These are phyloP conservation scores for Fusarium sp. DNA, from an alignment of 2,329 filamentous ascomycete species.

Conservation along the genomic window DNA sequence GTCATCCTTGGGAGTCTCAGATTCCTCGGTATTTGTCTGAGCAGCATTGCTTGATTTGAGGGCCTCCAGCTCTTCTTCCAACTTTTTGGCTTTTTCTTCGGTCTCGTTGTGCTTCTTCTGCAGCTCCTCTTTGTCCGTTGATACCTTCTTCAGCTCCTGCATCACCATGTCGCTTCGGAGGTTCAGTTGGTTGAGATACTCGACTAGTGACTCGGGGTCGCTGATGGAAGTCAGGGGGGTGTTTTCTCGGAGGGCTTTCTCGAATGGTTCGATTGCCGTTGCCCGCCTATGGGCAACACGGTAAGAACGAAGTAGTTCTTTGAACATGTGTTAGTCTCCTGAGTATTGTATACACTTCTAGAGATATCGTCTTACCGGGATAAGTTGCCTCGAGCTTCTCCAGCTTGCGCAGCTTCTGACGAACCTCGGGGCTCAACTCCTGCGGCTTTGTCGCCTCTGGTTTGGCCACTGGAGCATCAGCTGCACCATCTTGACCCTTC, in stretches of 20 bases:
- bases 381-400: slow-evolving; percentile 92
- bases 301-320: slow-evolving; percentile 89
- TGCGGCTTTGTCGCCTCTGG: slow-evolving; percentile 42
- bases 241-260: slow-evolving; percentile 89
- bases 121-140: slow-evolving; percentile 82
- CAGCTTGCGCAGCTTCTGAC: slow-evolving; percentile 82
- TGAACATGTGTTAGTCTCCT: slow-evolving; percentile 9
- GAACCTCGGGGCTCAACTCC: slow-evolving; percentile 81
- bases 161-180: slow-evolving; percentile 92
- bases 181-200: slow-evolving; percentile 90
- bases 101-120: slow-evolving; percentile 81
- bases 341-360: background rate
- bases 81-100: slow-evolving; percentile 72
- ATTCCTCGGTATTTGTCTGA: slow-evolving; percentile 48
- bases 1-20: slow-evolving; percentile 49
- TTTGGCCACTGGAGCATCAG: slow-evolving; percentile 29
- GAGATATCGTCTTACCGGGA: slow-evolving; percentile 68
- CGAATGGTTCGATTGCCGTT: slow-evolving; percentile 91
- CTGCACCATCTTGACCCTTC: slow-evolving; percentile 39
- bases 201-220: slow-evolving; percentile 85
- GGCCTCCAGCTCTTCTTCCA: slow-evolving; percentile 73
- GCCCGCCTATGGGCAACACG: slow-evolving; percentile 89
- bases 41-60: slow-evolving; percentile 55
- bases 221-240: slow-evolving; percentile 90
- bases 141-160: slow-evolving; percentile 90